These are phyloP conservation scores for Xerocomellus amylosporus DNA, from an alignment of 768 basidiomycete species.

Conservation along the genomic window DNA sequence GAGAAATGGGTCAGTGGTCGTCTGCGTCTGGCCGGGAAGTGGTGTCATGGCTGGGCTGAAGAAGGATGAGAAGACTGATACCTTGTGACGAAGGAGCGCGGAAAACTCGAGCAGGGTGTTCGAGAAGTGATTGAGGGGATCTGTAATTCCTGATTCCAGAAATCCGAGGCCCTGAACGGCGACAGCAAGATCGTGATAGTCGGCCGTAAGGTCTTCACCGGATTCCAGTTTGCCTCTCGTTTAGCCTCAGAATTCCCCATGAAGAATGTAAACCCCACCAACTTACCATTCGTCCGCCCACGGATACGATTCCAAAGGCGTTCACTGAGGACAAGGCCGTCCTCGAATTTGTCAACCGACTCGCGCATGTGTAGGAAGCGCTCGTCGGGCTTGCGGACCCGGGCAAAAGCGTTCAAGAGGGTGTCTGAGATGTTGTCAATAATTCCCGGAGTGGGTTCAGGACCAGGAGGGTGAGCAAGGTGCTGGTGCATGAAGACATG, in stretches of 20 bases:
- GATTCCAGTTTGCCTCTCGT: slow-evolving; percentile 80
- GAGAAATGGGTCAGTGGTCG: slow-evolving; percentile 89
- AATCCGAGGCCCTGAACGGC: slow-evolving; percentile 97
- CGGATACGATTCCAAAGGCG: slow-evolving; percentile 76
- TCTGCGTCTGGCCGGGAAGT: slow-evolving; percentile 60
- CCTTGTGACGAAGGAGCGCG: slow-evolving; percentile 79
- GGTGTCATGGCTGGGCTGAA: not conserved
- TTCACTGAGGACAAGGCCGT: slow-evolving; percentile 80
- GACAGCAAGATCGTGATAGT: slow-evolving; percentile 96
- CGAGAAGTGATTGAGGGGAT: slow-evolving; percentile 94
- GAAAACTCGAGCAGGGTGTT: slow-evolving; percentile 96
- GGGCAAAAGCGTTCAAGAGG: slow-evolving; percentile 91
- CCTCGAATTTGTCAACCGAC: slow-evolving; percentile 93
- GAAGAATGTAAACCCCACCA: slow-evolving; percentile 24
- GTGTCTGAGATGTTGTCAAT: slow-evolving; percentile 97
- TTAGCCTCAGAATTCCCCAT: slow-evolving; percentile 70
- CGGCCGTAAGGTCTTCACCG: slow-evolving; percentile 90
- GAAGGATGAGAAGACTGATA: slow-evolving; percentile 33
- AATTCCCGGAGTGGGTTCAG: slow-evolving; percentile 74
- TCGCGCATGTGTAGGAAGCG: slow-evolving; percentile 92
- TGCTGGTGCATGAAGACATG: slow-evolving; percentile 98
- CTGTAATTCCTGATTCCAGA: slow-evolving; percentile 97
- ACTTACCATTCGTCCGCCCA: slow-evolving; percentile 83
- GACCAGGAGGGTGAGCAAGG: slow-evolving; percentile 84
- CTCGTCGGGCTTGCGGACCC: slow-evolving; percentile 95